A percentile compares a stretch with the other conserved stretches of the same genome.
Conservation (phyloP, 805 yeast species). For the Monosporozyma unispora region DNA sequence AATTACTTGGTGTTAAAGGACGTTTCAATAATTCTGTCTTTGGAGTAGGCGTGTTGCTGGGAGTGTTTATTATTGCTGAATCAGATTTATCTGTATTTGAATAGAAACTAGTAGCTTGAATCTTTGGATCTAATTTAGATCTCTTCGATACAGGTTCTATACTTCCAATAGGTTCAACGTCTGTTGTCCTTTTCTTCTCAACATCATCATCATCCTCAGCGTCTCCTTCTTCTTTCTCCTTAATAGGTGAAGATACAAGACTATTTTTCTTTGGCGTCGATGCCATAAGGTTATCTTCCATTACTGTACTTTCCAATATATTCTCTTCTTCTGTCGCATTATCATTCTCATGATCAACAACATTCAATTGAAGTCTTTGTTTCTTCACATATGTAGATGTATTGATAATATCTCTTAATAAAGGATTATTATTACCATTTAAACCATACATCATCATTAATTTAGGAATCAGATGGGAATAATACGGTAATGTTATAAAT, state of each 20-base stretch:
- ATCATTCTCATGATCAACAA: neutral
- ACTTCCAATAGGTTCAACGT: no score
- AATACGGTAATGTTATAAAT: constrained; percentile 38
- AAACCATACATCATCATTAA: constrained; percentile 20
- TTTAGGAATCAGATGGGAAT: constrained; percentile 27
- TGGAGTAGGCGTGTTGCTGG: neutral
- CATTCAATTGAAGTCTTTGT: neutral
- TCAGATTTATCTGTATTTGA: neutral
- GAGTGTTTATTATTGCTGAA: neutral
- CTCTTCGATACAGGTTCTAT: neutral
- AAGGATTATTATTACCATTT: constrained; percentile 14
- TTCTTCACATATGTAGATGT: constrained; percentile 8
- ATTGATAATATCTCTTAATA: constrained; percentile 8
- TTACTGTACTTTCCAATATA: neutral
- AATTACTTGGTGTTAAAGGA: neutral
- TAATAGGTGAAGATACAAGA: neutral
- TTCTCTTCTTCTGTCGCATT: neutral
- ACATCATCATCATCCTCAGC: neutral
- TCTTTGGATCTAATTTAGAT: neutral
- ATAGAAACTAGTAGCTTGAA: neutral
- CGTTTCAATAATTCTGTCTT: neutral
- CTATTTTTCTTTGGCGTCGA: neutral
- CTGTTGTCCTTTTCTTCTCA: neutral
- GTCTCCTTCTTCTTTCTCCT: neutral
- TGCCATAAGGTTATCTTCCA: neutral